Evolutionary conservation across 306 rosid genomes (phyloP).

Genomic region (Sicyos baderoa): DNA sequence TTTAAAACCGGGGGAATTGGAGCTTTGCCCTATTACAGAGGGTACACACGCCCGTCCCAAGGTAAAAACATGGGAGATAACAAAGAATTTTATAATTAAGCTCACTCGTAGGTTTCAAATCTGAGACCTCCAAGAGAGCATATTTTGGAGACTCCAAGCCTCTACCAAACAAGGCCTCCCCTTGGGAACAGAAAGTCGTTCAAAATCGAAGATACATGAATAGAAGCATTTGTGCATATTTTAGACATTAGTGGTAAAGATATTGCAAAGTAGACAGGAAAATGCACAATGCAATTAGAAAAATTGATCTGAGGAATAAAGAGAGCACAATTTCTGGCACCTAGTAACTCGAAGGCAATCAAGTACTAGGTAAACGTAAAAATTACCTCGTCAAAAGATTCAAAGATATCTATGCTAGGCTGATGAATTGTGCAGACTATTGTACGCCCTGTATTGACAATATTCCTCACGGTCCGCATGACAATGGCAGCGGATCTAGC

Average conservation of each 20-base stretch:
- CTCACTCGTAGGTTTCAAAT: no score
- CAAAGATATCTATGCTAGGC: conserved; percentile 96
- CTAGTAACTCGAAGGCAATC: not conserved
- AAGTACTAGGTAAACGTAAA: not conserved
- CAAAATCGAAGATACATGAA: not conserved
- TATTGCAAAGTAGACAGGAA: not conserved
- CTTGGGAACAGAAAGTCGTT: not conserved
- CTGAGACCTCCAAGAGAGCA: no score
- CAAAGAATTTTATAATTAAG: no score
- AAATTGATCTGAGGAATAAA: not conserved
- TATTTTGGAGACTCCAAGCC: no score
- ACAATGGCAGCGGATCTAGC: conserved; percentile 97
- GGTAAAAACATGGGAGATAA: no score
- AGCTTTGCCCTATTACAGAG: no score
- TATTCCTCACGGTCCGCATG: conserved; percentile 96
- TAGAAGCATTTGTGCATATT: not conserved
- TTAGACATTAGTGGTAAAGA: not conserved
- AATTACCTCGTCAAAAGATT: conserved; percentile 93
- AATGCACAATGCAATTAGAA: not conserved
- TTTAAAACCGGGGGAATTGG: no score
- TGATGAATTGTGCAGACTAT: conserved; percentile 98
- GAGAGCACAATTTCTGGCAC: not conserved
- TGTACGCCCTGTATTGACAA: conserved; percentile 92
- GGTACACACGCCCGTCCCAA: no score
- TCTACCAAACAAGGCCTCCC: no score